Conservation (phyloP, 495 filamentous ascomycete species). For the Melanomma pulvis-pyrius region DNA sequence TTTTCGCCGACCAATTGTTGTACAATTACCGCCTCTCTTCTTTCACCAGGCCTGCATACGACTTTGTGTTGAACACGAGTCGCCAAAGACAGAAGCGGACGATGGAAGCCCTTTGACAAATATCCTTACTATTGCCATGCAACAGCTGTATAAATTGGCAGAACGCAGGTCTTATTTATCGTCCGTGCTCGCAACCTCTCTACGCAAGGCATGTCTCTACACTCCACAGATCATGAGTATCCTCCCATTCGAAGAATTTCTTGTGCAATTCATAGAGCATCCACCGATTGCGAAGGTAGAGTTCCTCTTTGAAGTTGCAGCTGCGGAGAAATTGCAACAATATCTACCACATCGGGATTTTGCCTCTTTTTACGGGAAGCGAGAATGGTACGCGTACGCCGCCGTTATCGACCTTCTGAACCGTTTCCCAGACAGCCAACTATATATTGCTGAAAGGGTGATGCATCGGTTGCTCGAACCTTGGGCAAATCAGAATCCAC, state of each 20-base stretch:
- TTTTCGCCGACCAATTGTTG: conserved; percentile 40
- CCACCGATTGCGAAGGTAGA: conserved; percentile 44
- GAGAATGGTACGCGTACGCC: conserved; percentile 46
- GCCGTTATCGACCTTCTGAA: conserved; percentile 50
- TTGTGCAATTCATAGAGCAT: conserved; percentile 39
- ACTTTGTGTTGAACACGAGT: conserved; percentile 4
- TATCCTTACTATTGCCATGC: conserved; percentile 19
- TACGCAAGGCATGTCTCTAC: conserved; percentile 35
- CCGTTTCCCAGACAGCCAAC: conserved; percentile 39
- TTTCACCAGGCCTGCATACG: conserved; percentile 36
- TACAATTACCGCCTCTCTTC: conserved; percentile 36
- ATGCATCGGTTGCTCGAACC: conserved; percentile 44
- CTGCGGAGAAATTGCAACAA: conserved; percentile 35
- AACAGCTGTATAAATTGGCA: conserved; percentile 34
- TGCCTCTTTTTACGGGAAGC: conserved; percentile 47
- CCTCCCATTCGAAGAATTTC: conserved; percentile 37
- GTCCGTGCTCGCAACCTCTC: conserved; percentile 34
- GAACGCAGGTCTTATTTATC: conserved; percentile 41
- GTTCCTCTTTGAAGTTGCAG: conserved; percentile 45
- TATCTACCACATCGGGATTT: conserved; percentile 38
- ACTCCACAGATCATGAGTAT: conserved; percentile 21
- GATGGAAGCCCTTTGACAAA: background rate
- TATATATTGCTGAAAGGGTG: conserved; percentile 31
- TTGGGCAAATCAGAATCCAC: conserved; percentile 47
- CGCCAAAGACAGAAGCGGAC: background rate